Conservation (phyloP, 2,329 filamentous ascomycete genomes). For the Phaeophleospora eucalypticola region DNA sequence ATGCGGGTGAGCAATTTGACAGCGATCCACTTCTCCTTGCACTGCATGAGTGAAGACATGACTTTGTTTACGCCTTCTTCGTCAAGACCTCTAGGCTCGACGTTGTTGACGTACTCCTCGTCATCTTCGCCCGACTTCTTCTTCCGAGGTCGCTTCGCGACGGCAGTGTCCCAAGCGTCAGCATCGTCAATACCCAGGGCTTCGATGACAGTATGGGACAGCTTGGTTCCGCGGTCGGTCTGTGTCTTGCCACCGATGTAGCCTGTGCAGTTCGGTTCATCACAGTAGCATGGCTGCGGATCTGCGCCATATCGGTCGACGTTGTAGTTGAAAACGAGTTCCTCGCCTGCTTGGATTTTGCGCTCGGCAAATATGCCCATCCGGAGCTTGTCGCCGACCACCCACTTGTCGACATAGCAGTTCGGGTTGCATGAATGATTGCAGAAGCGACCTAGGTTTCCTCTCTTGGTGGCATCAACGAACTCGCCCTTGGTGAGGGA, state of each 20-base stretch:
- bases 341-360: conserved; percentile 79
- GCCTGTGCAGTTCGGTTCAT: conserved; percentile 87
- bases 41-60: conserved; percentile 95
- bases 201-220: conserved; percentile 85
- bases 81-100: conserved; percentile 73
- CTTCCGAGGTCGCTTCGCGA: conserved; percentile 85
- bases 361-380: conserved; percentile 98
- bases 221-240: conserved; percentile 88
- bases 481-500: conserved; percentile 94
- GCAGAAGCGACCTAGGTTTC: conserved; percentile 93
- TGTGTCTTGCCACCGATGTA: conserved; percentile 98
- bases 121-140: conserved; percentile 90
- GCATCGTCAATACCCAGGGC: conserved; percentile 91
- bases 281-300: conserved; percentile 95
- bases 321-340: conserved; percentile 99
- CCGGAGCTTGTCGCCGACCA: conserved; percentile 91
- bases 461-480: conserved; percentile 94
- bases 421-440: conserved; percentile 99
- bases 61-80: conserved; percentile 86
- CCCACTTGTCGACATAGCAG: conserved; percentile 99
- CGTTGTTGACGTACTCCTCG: conserved; percentile 89
- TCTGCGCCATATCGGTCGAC: conserved; percentile 97
- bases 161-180: conserved; percentile 85
- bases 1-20: conserved; percentile 90
- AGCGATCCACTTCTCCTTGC: conserved; percentile 98